Percentiles rank a stretch among this genome's conserved stretches.
These are phyloP conservation scores for Avena insularis DNA, from an alignment of 176 grass and related monocot genomes.

Conservation along the genomic window DNA sequence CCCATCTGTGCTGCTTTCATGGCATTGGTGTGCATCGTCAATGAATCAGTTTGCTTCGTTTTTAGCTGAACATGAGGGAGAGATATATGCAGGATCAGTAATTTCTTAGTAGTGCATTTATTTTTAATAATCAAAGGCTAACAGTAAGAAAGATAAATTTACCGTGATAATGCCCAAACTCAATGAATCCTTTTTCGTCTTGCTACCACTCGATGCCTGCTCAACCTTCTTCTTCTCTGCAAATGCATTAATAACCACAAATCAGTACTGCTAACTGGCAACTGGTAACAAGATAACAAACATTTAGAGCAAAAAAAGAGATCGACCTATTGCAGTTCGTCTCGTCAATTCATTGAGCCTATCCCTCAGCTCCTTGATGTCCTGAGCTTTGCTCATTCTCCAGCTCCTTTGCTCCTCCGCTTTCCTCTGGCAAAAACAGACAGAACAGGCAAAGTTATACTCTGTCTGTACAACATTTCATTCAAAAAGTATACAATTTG, in stretches of 20 bases:
- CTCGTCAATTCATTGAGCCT: slow-evolving; percentile 58
- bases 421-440: slow-evolving; percentile 58
- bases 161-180: slow-evolving; percentile 68
- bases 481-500: neutral
- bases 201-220: slow-evolving; percentile 57
- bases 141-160: slow-evolving; percentile 37
- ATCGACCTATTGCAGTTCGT: slow-evolving; percentile 53
- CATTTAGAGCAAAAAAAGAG: slow-evolving; percentile 19
- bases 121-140: slow-evolving; percentile 29
- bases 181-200: slow-evolving; percentile 48
- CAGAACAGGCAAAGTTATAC: neutral
- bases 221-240: slow-evolving; percentile 74
- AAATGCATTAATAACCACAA: slow-evolving; percentile 39
- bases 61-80: slow-evolving; percentile 44
- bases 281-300: neutral
- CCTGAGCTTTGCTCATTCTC: slow-evolving; percentile 70
- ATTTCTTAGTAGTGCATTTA: slow-evolving; percentile 2
- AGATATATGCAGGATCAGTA: slow-evolving; percentile 25
- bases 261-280: slow-evolving; percentile 20
- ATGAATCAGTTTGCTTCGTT: slow-evolving; percentile 49
- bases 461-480: neutral
- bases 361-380: slow-evolving; percentile 73
- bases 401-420: slow-evolving; percentile 76
- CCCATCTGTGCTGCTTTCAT: slow-evolving; percentile 59
- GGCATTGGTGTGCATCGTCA: slow-evolving; percentile 44